Evolutionary conservation across 1,139 yeast genomes (phyloP).

Genomic region (Meyerozyma sp.): DNA sequence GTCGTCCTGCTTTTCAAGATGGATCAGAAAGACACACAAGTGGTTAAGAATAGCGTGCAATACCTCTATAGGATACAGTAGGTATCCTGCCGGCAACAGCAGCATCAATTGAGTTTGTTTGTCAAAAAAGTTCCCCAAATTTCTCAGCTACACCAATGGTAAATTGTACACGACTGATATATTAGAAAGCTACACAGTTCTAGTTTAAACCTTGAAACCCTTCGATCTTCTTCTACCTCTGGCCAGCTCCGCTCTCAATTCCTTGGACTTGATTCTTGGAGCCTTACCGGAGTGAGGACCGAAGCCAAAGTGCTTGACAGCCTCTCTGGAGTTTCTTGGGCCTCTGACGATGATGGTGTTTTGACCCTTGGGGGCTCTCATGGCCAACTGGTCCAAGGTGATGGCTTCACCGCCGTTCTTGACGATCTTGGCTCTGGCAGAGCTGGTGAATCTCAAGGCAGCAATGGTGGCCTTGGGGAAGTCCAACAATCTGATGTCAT

Average conservation of each 20-base stretch:
- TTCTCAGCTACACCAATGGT: not conserved
- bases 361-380: conserved; percentile 99
- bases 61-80: not conserved
- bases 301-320: conserved; percentile 99
- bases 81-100: not conserved
- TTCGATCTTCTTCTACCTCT: conserved; percentile 99
- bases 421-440: conserved; percentile 95
- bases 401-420: conserved; percentile 99
- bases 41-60: not conserved
- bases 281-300: conserved; percentile 99
- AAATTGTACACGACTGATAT: conserved; percentile 1
- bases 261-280: conserved; percentile 95
- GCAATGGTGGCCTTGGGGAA: conserved; percentile 98
- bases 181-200: conserved; percentile 7
- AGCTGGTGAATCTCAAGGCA: conserved; percentile 98
- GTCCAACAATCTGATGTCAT: conserved; percentile 89
- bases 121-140: not conserved
- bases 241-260: conserved; percentile 99
- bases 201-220: conserved; percentile 98
- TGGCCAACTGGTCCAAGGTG: conserved; percentile 98
- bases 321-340: conserved; percentile 98
- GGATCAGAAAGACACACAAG: not conserved
- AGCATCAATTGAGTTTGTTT: not conserved
- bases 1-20: not conserved
- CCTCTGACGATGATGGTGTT: conserved; percentile 98